Base-by-base conservation (phyloP, 345 rosid species). In the Hibiscus trionum region DNA sequence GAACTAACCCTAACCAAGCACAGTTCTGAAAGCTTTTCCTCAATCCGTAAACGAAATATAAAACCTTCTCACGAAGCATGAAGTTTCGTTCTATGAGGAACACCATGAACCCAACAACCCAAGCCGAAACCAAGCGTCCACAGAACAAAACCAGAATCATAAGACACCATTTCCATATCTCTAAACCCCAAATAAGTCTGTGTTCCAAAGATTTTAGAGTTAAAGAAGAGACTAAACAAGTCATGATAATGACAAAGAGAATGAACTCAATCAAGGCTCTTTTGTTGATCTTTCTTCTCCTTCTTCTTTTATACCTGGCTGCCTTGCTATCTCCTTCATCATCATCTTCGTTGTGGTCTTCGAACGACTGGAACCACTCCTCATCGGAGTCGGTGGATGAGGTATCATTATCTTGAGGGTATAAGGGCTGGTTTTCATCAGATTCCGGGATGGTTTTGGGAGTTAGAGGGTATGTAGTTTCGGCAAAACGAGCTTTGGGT, bases 121-220 rank as follows among this genome's bases (percentile, higher is more conserved):
- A 79, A 33, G 72, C 82, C 1, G 79, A 75, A 26, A 79, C 77
- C 24, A 79, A 69, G 3, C 73, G 76, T 47, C 79, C 82, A 14
- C 74, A 79, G 27, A 79, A 75, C 66, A 72, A 35, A 3, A 79
- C 82, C 78, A 75, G 55, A 33, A 84, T 70, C 77, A 86, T 71
- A 16, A 86, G 24, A 61, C 85, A 86, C 88, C 90, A 86, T 81
- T 82, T 84, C 88, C 90, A 86, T 37, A 81, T 29, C 76, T 76
- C 75, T 35, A 84, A 55, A 4, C 85, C 82, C 57, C 80, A 80
- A 3, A 14, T 10, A 5, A 64, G 4, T 4, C 37, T 26, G 53
- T 71, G 65, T 59, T 61, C 35, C 7, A 81, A 47, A n/a, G 77
- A 55, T 2, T 61, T 37, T 4, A 86, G 12, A 12, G 80, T 80